A percentile compares a stretch with the other conserved stretches of the same genome.
Evolutionary conservation across 768 basidiomycete species (phyloP).

Genomic region (Exidia glandulosa): DNA sequence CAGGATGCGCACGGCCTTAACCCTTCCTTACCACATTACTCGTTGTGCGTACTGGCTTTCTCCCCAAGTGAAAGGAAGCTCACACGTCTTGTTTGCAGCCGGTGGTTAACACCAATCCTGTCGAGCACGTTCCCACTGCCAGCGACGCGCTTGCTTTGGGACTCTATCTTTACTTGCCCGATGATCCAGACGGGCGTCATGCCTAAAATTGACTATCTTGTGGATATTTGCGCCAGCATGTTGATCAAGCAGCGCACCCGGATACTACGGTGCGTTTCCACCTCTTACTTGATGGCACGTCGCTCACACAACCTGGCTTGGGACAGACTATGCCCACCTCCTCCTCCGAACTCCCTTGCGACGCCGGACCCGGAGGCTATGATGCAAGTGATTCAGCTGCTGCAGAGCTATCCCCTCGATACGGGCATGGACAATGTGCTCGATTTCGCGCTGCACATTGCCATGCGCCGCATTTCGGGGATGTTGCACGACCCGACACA

Average conservation of each 20-base stretch:
- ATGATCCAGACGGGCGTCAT: slow-evolving; percentile 40
- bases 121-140: slow-evolving; percentile 61
- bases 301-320: not conserved
- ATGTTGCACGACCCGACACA: slow-evolving; percentile 10
- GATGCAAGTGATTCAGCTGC: slow-evolving; percentile 49
- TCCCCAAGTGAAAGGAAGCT: not conserved
- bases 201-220: slow-evolving; percentile 55
- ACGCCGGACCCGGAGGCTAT: slow-evolving; percentile 50
- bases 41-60: slow-evolving; percentile 46
- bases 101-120: slow-evolving; percentile 63
- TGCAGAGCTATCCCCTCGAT: slow-evolving; percentile 54
- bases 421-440: slow-evolving; percentile 60
- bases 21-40: slow-evolving; percentile 66
- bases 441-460: slow-evolving; percentile 55
- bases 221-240: slow-evolving; percentile 63
- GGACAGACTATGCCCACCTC: slow-evolving; percentile 26
- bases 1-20: slow-evolving; percentile 58
- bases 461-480: slow-evolving; percentile 30
- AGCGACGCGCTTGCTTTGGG: slow-evolving; percentile 55
- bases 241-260: slow-evolving; percentile 44
- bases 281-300: not conserved
- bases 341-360: not conserved
- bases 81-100: slow-evolving; percentile 28
- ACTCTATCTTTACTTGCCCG: slow-evolving; percentile 52
- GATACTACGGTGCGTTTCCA: slow-evolving; percentile 38